Conservation (phyloP, 371 early-diverging fungal genomes). For the Mucor indicus region DNA sequence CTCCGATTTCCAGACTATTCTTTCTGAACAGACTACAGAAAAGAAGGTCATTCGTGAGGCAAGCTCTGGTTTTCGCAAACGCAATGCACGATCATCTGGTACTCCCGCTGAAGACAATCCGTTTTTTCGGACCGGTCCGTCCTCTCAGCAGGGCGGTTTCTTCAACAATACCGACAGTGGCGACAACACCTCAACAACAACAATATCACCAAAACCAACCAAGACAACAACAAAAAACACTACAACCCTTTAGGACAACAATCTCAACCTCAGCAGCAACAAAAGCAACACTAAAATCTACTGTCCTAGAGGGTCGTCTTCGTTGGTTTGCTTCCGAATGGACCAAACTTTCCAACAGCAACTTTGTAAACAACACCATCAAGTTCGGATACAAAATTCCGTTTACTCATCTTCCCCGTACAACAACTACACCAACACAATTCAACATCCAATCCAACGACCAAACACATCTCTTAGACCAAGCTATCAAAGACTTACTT, state of each 20-base stretch:
- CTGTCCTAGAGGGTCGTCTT: slow-evolving; percentile 12
- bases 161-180: slow-evolving; percentile 3
- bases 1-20: background rate
- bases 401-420: background rate
- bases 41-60: slow-evolving; percentile 1
- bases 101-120: background rate
- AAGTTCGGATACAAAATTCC: slow-evolving; percentile 1
- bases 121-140: slow-evolving; percentile 19
- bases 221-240: background rate
- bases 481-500: background rate
- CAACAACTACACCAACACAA: background rate
- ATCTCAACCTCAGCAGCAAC: background rate
- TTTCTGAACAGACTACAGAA: background rate
- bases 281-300: background rate
- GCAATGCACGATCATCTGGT: background rate
- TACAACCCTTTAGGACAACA: slow-evolving; percentile 5
- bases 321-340: slow-evolving; percentile 5
- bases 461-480: background rate
- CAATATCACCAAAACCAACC: background rate
- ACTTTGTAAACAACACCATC: slow-evolving; percentile 2
- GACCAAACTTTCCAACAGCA: slow-evolving; percentile 1
- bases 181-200: slow-evolving; percentile 1
- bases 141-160: slow-evolving; percentile 19
- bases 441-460: background rate
- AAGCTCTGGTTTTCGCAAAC: background rate